phyloP scores from a whole-genome alignment of 2,329 filamentous ascomycete species.

The Botryotinia convoluta region DNA sequence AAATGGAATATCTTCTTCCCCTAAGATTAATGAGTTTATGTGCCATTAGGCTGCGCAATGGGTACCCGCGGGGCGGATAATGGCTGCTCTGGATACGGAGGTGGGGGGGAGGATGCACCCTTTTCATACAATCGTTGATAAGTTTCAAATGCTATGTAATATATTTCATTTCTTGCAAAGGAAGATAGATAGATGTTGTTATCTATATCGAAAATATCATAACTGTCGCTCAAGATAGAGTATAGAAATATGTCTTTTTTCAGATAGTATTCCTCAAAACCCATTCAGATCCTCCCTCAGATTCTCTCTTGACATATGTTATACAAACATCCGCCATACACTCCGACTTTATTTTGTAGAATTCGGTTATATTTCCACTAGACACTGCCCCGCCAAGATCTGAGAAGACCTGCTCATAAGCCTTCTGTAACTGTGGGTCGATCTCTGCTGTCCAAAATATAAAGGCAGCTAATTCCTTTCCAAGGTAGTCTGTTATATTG shows the following conservation, averaged over 20 bases:
- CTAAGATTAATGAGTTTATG: no score
- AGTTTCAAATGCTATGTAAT: no score
- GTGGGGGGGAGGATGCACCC: no score
- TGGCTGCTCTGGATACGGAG: conserved; percentile 44
- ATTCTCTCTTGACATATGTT: not conserved
- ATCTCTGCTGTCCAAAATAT: not conserved
- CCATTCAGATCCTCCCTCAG: not conserved
- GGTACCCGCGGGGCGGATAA: no score
- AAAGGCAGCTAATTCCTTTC: not conserved
- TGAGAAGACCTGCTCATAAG: not conserved
- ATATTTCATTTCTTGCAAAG: no score
- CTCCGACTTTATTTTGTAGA: not conserved
- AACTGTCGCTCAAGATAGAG: no score
- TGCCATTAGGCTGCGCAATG: no score
- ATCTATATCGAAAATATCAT: no score
- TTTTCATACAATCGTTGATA: no score
- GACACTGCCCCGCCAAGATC: not conserved
- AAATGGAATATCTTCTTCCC: no score
- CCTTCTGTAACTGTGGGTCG: not conserved
- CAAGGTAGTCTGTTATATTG: not conserved
- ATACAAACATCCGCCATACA: not conserved
- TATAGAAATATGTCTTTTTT: no score
- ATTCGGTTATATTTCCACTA: not conserved
- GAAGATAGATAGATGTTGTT: no score
- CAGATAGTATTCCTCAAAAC: not conserved